Conservation (phyloP, 2,329 filamentous ascomycete genomes). For the Seiridium cupressi region DNA sequence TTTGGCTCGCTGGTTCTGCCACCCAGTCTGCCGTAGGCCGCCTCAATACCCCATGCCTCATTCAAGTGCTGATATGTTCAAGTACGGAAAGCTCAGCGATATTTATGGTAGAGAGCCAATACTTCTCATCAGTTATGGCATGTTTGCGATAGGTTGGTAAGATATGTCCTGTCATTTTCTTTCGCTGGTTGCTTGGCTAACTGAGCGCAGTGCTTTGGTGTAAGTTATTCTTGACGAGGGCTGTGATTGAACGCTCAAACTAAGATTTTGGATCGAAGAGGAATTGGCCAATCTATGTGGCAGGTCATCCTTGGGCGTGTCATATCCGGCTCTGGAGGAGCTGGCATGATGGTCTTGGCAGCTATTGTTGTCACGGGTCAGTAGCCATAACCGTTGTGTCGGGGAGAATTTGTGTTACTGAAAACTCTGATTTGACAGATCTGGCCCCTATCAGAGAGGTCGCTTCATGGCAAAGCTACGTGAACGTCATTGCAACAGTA, state of each 20-base stretch:
- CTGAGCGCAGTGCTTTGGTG: neutral
- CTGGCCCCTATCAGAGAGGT: conserved; percentile 51
- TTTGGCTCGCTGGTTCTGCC: conserved; percentile 47
- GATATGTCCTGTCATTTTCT: neutral
- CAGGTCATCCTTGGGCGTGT: neutral
- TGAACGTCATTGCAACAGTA: conserved; percentile 49
- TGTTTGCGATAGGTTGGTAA: conserved; percentile 24
- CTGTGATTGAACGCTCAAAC: neutral
- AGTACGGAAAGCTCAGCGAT: conserved; percentile 21
- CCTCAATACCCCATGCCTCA: neutral
- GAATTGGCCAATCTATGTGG: neutral
- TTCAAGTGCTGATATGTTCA: neutral
- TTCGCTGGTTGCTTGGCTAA: neutral
- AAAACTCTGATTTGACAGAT: conserved; percentile 29
- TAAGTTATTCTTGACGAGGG: neutral
- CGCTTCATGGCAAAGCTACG: conserved; percentile 50
- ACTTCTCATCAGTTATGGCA: conserved; percentile 21
- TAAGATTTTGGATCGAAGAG: neutral
- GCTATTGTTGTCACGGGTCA: neutral
- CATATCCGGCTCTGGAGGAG: neutral
- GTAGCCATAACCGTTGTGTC: neutral
- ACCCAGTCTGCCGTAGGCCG: conserved; percentile 48
- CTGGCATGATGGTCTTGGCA: neutral
- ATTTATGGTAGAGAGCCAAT: conserved; percentile 24
- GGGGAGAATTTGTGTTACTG: neutral